Evolutionary conservation across 108 stramenopile species (phyloP).

Genomic region (Skeletonema costatum): DNA sequence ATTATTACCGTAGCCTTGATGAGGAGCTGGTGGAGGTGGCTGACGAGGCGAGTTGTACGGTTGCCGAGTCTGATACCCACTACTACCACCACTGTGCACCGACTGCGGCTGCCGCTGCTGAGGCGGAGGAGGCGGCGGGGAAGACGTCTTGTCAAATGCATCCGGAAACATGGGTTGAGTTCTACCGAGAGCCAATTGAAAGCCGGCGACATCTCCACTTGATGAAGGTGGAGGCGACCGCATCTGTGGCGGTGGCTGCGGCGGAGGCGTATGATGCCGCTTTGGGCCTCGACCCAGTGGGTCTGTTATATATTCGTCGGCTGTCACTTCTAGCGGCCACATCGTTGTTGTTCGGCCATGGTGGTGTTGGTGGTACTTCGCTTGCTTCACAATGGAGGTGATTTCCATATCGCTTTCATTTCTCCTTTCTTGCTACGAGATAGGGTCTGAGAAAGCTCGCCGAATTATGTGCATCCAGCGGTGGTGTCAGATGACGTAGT

Average conservation of each 20-base stretch:
- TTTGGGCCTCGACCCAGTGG: conserved; percentile 24
- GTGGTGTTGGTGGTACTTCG: too few species aligned
- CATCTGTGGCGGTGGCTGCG: background rate
- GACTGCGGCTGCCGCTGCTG: background rate
- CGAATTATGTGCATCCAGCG: too few species aligned
- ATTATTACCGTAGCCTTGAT: background rate
- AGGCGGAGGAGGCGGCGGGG: background rate
- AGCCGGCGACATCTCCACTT: background rate
- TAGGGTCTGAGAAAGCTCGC: too few species aligned
- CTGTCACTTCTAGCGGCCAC: background rate
- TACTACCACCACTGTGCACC: background rate
- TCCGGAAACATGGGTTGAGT: conserved; percentile 22
- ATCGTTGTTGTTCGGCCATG: background rate
- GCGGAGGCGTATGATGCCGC: background rate
- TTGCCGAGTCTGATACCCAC: background rate
- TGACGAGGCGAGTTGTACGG: background rate
- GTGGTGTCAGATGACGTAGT: too few species aligned
- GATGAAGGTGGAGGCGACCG: background rate
- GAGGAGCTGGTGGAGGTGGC: background rate
- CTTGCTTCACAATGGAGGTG: too few species aligned
- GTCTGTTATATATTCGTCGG: conserved; percentile 17
- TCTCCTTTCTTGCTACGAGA: too few species aligned
- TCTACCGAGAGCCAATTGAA: background rate
- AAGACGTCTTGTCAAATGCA: background rate
- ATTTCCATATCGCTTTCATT: too few species aligned